Base-by-base conservation (phyloP, 1,284 basidiomycete genomes). In the Veloporphyrellus conicus region DNA sequence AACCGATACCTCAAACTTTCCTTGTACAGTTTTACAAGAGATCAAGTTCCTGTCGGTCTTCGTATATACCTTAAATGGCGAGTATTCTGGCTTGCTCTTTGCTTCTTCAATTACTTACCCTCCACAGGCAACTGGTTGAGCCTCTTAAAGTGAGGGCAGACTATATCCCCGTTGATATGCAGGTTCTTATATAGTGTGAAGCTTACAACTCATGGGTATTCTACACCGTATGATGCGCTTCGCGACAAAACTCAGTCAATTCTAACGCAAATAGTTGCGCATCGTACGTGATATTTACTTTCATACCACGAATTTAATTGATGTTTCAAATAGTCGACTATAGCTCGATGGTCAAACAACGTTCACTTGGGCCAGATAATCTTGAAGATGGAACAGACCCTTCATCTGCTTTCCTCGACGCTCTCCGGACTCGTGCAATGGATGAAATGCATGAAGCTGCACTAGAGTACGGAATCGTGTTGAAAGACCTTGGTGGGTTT, bases 211-310 rank as follows among this genome's bases (percentile, higher is more conserved):
- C 87, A 90, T 60, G 87, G 87, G 16, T 90, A 90, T 61, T 77
- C 79, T 53, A 88, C 85, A 1, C 87, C 87, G 8, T 90, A 88
- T 57, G 87, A 90, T 56, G 87, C 87, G 0, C 75, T 90, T 38
- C 72, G 73, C 36, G 87, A 90, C 66, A 90, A 90, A 69, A 86
- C 87, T 0, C 87, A 90, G 62, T 87, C 84, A 1, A 89, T 90
- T 51, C 67, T 90, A 41, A 90, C 87, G 0, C 87, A 90, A 64
- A 88, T 90, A 34, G 84, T 90, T 19, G 81, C 85, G 4, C 87
- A 88, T 61, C 68, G 62, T 63, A 42, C 15, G 62, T 81, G 70
- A 70, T 68, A 12, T 8, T 29, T 75, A 34, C 68, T 27, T 67
- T 67, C 8, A 67, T 72, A 62, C 60, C 35, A 5, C 2, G 11